Evolutionary conservation across 176 grass and related monocot genomes (phyloP).

Genomic region (Cymbopogon citratus): DNA sequence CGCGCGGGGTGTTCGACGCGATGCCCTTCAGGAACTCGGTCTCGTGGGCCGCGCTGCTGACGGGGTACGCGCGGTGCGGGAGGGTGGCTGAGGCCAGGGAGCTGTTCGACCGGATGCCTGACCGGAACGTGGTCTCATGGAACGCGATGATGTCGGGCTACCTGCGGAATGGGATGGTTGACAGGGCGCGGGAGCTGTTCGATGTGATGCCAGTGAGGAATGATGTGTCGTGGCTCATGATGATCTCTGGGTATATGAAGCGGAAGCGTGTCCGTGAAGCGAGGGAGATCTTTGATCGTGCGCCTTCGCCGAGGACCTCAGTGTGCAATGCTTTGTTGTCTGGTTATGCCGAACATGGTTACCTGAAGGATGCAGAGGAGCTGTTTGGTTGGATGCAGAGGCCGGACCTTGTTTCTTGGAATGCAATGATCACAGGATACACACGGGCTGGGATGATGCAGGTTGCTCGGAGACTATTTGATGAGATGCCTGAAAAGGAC

Average conservation of each 20-base stretch:
- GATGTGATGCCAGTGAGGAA: constrained; percentile 45
- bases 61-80: constrained; percentile 34
- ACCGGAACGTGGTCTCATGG: constrained; percentile 48
- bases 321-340: constrained; percentile 47
- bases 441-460: constrained; percentile 46
- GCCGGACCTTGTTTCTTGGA: constrained; percentile 48
- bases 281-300: constrained; percentile 24
- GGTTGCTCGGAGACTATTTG: constrained; percentile 38
- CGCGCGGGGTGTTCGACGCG: constrained; percentile 38
- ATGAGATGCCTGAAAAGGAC: constrained; percentile 54
- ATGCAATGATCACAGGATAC: constrained; percentile 63
- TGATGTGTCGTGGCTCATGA: constrained; percentile 42
- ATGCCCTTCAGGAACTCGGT: constrained; percentile 55
- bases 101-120: constrained; percentile 49
- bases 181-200: constrained; percentile 39
- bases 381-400: constrained; percentile 46
- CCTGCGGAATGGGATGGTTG: constrained; percentile 32
- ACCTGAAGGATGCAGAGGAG: constrained; percentile 42
- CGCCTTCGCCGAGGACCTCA: not conserved
- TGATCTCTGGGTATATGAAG: constrained; percentile 51
- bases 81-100: constrained; percentile 45
- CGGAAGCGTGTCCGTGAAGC: constrained; percentile 30
- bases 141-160: constrained; percentile 62
- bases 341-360: constrained; percentile 32
- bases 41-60: constrained; percentile 51